A percentile compares a stretch with the other conserved stretches of the same genome.
These are phyloP conservation scores for Penicillium diatomitis DNA, from an alignment of 495 filamentous ascomycete genomes.

Conservation along the genomic window DNA sequence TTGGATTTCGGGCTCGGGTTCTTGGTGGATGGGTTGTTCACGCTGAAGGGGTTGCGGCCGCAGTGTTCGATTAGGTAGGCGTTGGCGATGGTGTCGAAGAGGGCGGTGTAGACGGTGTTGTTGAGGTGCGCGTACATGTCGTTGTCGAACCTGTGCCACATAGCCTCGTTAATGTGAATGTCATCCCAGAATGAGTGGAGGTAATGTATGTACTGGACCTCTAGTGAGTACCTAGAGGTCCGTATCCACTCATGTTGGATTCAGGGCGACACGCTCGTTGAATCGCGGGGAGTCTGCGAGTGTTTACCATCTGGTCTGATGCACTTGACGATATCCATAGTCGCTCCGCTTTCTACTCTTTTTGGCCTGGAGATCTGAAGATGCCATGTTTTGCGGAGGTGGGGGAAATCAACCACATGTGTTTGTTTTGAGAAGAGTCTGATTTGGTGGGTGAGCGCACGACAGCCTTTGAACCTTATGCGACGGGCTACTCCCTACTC, in stretches of 20 bases:
- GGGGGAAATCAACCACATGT: too few relatives aligned
- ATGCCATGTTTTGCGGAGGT: slow-evolving; percentile 11
- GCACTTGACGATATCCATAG: slow-evolving; percentile 73
- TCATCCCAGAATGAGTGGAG: background rate
- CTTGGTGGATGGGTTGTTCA: slow-evolving; percentile 22
- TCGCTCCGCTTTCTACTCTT: slow-evolving; percentile 52
- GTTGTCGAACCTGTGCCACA: slow-evolving; percentile 65
- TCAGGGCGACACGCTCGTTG: too few relatives aligned
- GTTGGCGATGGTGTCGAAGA: slow-evolving; percentile 86
- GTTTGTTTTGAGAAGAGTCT: background rate
- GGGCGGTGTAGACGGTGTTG: slow-evolving; percentile 72
- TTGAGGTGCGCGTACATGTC: slow-evolving; percentile 92
- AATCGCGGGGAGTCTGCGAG: too few relatives aligned
- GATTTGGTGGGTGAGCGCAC: background rate
- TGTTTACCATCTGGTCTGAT: slow-evolving; percentile 76
- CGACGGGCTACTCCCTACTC: slow-evolving; percentile 10
- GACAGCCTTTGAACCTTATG: background rate
- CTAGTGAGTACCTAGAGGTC: background rate
- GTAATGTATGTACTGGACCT: background rate
- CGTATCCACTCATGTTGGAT: too few relatives aligned
- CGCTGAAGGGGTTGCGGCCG: slow-evolving; percentile 56
- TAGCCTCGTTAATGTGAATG: too few relatives aligned
- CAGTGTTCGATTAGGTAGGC: slow-evolving; percentile 77
- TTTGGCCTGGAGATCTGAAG: slow-evolving; percentile 45
- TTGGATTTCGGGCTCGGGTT: background rate